Percentiles rank a stretch among this genome's conserved stretches.
phyloP scores from a whole-genome alignment of 257 asterid genomes.

The Cynanchum wilfordii region DNA sequence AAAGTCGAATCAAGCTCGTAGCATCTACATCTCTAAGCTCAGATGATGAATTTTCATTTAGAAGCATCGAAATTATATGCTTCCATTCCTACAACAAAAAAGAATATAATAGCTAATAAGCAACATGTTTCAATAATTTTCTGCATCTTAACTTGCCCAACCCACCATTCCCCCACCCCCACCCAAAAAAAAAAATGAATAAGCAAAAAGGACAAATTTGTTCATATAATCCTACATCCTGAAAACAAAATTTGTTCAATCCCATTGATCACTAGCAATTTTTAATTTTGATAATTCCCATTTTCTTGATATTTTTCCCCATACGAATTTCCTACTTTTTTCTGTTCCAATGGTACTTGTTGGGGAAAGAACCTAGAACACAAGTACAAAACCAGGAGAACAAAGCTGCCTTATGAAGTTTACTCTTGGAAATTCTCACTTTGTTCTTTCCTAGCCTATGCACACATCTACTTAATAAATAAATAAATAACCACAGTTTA shows the following conservation, averaged over 20 bases:
- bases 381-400: not conserved
- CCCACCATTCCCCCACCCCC: not conserved
- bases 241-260: not conserved
- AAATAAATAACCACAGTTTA: not conserved
- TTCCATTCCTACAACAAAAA: conserved; percentile 82
- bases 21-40: conserved; percentile 89
- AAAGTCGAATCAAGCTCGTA: conserved; percentile 83
- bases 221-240: not conserved
- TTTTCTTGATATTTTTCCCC: not conserved
- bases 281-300: not conserved
- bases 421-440: not conserved
- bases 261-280: not conserved
- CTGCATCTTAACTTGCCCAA: not conserved
- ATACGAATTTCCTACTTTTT: not conserved
- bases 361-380: not conserved
- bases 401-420: not conserved
- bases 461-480: not conserved
- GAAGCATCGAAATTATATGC: conserved; percentile 75
- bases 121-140: not conserved
- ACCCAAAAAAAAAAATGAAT: not conserved
- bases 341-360: not conserved
- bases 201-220: not conserved
- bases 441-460: too few relatives aligned
- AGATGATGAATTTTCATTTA: conserved; percentile 64
- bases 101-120: not conserved